These are phyloP conservation scores for Haematococcus lacustris DNA, from an alignment of 139 green algal genomes.

Conservation along the genomic window DNA sequence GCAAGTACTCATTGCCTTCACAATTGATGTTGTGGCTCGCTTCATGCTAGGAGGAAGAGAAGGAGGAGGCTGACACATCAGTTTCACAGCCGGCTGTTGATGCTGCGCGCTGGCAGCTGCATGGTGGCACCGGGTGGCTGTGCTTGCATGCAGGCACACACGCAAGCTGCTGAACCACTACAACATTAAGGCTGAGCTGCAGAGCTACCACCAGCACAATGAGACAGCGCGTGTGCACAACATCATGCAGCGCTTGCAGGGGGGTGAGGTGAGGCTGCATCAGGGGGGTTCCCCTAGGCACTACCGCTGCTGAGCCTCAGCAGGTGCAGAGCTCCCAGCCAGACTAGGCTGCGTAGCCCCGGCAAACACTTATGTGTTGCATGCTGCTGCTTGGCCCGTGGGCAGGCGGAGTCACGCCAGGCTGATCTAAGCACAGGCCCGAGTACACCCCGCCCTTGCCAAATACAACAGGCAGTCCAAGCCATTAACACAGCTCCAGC, in stretches of 20 bases:
- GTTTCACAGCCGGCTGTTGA: too few relatives aligned
- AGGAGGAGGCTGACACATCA: too few relatives aligned
- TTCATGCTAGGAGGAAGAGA: too few relatives aligned
- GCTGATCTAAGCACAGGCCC: not conserved
- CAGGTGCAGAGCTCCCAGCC: too few relatives aligned
- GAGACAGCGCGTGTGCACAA: constrained; percentile 42
- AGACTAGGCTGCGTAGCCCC: too few relatives aligned
- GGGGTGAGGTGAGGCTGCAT: constrained; percentile 36
- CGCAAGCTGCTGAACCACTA: constrained; percentile 61
- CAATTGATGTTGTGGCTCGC: too few relatives aligned
- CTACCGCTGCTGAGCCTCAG: too few relatives aligned
- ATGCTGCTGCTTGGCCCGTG: not conserved
- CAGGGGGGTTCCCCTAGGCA: too few relatives aligned
- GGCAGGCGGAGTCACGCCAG: not conserved
- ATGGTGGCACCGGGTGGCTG: not conserved
- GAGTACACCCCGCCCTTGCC: not conserved
- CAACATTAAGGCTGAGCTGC: constrained; percentile 29
- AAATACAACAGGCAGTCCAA: too few relatives aligned
- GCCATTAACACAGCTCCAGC: too few relatives aligned
- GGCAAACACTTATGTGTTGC: not conserved
- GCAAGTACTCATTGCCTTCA: too few relatives aligned
- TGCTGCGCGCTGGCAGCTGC: too few relatives aligned
- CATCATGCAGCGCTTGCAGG: constrained; percentile 48
- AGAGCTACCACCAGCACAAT: constrained; percentile 82
- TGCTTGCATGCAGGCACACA: constrained; percentile 45